phyloP scores from a whole-genome alignment of 2,329 filamentous ascomycete species.

The Plectosphaerella plurivora region DNA sequence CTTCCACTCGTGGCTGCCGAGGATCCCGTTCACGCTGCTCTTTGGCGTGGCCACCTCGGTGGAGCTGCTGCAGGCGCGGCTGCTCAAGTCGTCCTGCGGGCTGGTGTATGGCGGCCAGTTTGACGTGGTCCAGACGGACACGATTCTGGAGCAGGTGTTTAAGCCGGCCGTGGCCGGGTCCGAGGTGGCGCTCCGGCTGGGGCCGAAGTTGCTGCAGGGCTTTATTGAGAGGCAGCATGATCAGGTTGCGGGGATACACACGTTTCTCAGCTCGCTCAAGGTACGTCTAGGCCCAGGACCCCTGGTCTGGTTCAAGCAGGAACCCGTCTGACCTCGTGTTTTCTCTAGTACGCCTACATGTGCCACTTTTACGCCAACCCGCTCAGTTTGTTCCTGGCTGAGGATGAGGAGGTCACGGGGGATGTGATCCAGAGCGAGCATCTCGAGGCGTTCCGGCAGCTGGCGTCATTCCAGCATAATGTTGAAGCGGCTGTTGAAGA shows the following conservation, averaged over 20 bases:
- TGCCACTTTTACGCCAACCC: slow-evolving; percentile 80
- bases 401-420: slow-evolving; percentile 14
- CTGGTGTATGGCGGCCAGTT: slow-evolving; percentile 69
- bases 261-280: slow-evolving; percentile 67
- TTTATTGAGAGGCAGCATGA: slow-evolving; percentile 71
- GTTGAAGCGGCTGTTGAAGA: slow-evolving; percentile 44
- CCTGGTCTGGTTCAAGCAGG: background rate
- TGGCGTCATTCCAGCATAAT: slow-evolving; percentile 62
- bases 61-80: slow-evolving; percentile 70
- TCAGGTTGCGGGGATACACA: slow-evolving; percentile 71
- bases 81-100: slow-evolving; percentile 64
- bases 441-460: slow-evolving; percentile 61
- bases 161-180: slow-evolving; percentile 56
- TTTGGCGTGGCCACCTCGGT: slow-evolving; percentile 80
- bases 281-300: slow-evolving; percentile 29
- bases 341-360: slow-evolving; percentile 73
- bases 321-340: no score
- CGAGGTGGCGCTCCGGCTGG: slow-evolving; percentile 56
- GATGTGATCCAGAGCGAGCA: slow-evolving; percentile 53
- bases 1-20: slow-evolving; percentile 66
- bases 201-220: slow-evolving; percentile 55
- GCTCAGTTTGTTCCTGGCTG: slow-evolving; percentile 54
- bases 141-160: slow-evolving; percentile 70
- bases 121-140: slow-evolving; percentile 68
- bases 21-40: slow-evolving; percentile 71